These are phyloP conservation scores for Noccaea bulbosa DNA, from an alignment of 345 rosid species.

Conservation along the genomic window DNA sequence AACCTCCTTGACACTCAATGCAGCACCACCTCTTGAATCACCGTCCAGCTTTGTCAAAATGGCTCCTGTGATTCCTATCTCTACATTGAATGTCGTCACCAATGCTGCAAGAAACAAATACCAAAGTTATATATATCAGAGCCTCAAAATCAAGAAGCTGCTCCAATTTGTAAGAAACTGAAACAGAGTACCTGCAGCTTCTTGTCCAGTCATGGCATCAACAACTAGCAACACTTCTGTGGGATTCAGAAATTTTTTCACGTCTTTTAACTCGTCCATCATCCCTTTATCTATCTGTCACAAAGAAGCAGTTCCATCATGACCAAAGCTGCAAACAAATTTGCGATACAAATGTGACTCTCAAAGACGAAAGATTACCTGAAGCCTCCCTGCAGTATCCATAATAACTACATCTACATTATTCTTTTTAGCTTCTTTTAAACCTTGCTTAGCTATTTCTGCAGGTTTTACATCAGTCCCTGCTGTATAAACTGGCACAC, in stretches of 20 bases:
- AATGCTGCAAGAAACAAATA: slow-evolving; percentile 56
- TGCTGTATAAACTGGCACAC: slow-evolving; percentile 83
- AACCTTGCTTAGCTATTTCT: slow-evolving; percentile 88
- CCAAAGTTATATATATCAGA: slow-evolving; percentile 9
- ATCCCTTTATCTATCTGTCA: slow-evolving; percentile 88
- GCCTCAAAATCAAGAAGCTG: slow-evolving; percentile 7
- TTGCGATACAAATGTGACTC: background rate
- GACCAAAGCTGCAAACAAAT: slow-evolving; percentile 18
- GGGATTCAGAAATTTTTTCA: slow-evolving; percentile 80
- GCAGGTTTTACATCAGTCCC: slow-evolving; percentile 89
- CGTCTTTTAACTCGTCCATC: slow-evolving; percentile 99
- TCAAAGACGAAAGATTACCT: slow-evolving; percentile 54
- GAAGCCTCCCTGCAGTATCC: slow-evolving; percentile 99
- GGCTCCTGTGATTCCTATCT: slow-evolving; percentile 99
- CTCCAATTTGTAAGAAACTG: background rate
- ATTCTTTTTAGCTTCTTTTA: slow-evolving; percentile 81
- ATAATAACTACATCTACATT: slow-evolving; percentile 84
- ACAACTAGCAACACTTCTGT: slow-evolving; percentile 95
- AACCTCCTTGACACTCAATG: slow-evolving; percentile 98
- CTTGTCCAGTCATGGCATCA: slow-evolving; percentile 99
- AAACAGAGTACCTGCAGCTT: slow-evolving; percentile 78
- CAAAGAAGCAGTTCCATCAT: slow-evolving; percentile 26
- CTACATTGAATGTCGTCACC: slow-evolving; percentile 93
- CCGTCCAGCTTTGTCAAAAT: slow-evolving; percentile 98
- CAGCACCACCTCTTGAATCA: slow-evolving; percentile 99